Evolutionary conservation across 768 basidiomycete genomes (phyloP), one percentile per base, ranked within the genome.

Genomic region (Trametes maxima): DNA sequence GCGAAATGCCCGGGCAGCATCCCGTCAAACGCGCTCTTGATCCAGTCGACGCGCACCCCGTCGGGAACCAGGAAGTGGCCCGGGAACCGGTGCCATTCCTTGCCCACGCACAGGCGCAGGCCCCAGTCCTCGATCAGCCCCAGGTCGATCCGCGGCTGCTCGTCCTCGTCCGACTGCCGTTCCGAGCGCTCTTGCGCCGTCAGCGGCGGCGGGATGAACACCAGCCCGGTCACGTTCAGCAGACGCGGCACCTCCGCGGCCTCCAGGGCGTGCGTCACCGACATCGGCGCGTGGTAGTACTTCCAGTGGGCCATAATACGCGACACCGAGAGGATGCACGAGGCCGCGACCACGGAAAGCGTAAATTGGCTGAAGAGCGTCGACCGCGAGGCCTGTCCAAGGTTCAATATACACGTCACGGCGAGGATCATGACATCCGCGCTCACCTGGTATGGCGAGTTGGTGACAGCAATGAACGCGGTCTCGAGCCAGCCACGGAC

Each of bases 11-110:
- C 84, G 14, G 97, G 97, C 63, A 99, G 78, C 69, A 93, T 82
- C 11, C 94, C 96, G 63, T 88, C 82, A 67, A 98, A 98, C 59
- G 90, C 94, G 74, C 90, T 94, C 78, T 94, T 92, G 73, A 98
- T 79, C 74, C 94, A 98, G 59, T 88, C 82, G n/a, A 96, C 86
- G 25, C 85, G 80, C 59, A 98, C 77, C 25, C 85, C 90, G 59
- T 88, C 83, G 1, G 95, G 95, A 21, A 98, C 82, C 49, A 96
- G 82, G 74, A 90, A 98, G 72, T 90, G 89, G 3, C 93, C 86
- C 2, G 95, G 92, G 80, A 94, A 99, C 22, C 96, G 83, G 70
- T 98, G 80, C 97, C 97, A 99, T 75, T 99, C 97, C 73, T 95
- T 95, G 49, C 89, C 93, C 52, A 90, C 79, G 75, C 97, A 99